phyloP scores from a whole-genome alignment of 1,284 basidiomycete species.

The Phlebopus sp. region DNA sequence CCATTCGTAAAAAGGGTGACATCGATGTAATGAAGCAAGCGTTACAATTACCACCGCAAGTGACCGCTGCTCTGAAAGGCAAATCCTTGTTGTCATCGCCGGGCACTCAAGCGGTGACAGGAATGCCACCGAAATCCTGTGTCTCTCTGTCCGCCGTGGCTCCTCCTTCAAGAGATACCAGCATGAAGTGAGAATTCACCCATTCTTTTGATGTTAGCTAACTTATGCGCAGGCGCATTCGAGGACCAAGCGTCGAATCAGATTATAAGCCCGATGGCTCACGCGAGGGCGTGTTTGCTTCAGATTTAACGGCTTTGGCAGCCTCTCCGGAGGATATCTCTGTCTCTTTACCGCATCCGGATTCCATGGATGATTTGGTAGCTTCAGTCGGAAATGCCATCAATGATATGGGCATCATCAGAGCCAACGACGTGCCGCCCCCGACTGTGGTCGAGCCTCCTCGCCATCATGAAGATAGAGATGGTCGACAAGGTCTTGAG shows the following conservation, averaged over 20 bases:
- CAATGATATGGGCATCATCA: slow-evolving; percentile 37
- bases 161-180: slow-evolving; percentile 7
- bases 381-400: slow-evolving; percentile 35
- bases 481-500: slow-evolving; percentile 25
- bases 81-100: slow-evolving; percentile 14
- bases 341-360: slow-evolving; percentile 20
- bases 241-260: slow-evolving; percentile 17
- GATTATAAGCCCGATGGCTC: slow-evolving; percentile 42
- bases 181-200: slow-evolving; percentile 20
- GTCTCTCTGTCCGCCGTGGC: neutral
- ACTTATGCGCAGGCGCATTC: slow-evolving; percentile 11
- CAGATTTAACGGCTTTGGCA: slow-evolving; percentile 31
- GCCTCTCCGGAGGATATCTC: slow-evolving; percentile 14
- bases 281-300: slow-evolving; percentile 67
- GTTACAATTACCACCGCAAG: slow-evolving; percentile 54
- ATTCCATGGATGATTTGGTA: slow-evolving; percentile 35
- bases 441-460: slow-evolving; percentile 40
- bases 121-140: slow-evolving; percentile 6
- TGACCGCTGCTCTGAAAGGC: slow-evolving; percentile 42
- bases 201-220: neutral
- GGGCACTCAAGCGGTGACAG: slow-evolving; percentile 4
- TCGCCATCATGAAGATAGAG: slow-evolving; percentile 28
- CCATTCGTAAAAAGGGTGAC: slow-evolving; percentile 43
- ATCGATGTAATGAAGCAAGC: slow-evolving; percentile 54
- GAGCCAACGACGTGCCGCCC: slow-evolving; percentile 32